Conservation (phyloP, 495 filamentous ascomycete genomes). For the Staphylotrichum tortipilum region DNA sequence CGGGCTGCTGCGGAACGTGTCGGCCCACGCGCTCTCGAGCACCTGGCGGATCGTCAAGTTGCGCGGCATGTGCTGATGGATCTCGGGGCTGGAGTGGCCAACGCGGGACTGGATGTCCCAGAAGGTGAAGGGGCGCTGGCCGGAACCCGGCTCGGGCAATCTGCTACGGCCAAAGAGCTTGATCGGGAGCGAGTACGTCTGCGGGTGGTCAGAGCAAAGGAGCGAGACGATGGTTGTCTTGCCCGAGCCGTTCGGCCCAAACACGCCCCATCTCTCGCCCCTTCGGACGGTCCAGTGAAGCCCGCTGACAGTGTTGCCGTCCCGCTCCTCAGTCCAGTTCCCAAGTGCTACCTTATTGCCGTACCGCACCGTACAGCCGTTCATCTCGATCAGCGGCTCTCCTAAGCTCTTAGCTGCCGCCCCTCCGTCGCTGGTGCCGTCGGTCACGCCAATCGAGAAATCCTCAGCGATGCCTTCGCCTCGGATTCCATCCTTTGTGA, state of each 20-base stretch:
- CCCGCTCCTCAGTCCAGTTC: slow-evolving; percentile 57
- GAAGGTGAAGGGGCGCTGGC: slow-evolving; percentile 67
- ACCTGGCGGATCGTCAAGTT: slow-evolving; percentile 64
- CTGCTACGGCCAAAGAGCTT: slow-evolving; percentile 74
- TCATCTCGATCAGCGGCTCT: slow-evolving; percentile 76
- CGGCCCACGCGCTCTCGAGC: slow-evolving; percentile 78
- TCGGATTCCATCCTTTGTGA: slow-evolving; percentile 39
- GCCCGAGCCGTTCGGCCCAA: slow-evolving; percentile 82
- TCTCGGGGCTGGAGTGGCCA: slow-evolving; percentile 87
- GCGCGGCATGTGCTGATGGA: slow-evolving; percentile 85
- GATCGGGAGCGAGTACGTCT: slow-evolving; percentile 83
- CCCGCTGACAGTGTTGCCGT: slow-evolving; percentile 43
- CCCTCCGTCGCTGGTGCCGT: neutral
- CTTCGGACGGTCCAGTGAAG: slow-evolving; percentile 75
- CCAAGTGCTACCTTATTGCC: slow-evolving; percentile 68
- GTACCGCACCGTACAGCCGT: slow-evolving; percentile 71
- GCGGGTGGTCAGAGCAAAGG: slow-evolving; percentile 91
- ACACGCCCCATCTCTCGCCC: slow-evolving; percentile 82
- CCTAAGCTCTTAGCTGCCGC: slow-evolving; percentile 9
- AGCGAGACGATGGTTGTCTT: slow-evolving; percentile 91
- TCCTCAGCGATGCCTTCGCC: slow-evolving; percentile 26
- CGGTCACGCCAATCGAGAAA: neutral
- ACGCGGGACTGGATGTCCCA: slow-evolving; percentile 87
- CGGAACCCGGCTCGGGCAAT: slow-evolving; percentile 56
- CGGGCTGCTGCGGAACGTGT: slow-evolving; percentile 70